Conservation (phyloP, 2,329 filamentous ascomycete genomes). For the Monosporascus sp. region DNA sequence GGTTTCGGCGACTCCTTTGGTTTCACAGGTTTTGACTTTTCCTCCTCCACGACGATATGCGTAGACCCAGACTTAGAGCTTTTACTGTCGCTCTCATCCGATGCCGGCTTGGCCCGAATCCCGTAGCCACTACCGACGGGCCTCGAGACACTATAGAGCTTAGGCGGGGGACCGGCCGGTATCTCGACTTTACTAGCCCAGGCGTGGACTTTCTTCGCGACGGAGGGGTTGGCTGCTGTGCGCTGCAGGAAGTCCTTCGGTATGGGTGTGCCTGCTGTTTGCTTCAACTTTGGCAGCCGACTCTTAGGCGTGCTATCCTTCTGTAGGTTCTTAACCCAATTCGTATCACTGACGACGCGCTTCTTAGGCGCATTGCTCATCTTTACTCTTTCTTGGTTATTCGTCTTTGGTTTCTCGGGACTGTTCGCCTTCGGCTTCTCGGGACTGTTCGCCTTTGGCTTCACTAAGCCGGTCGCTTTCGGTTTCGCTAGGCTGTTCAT, state of each 20-base stretch:
- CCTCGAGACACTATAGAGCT: conserved; percentile 32
- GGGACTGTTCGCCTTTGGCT: conserved; percentile 8
- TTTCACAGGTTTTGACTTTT: not conserved
- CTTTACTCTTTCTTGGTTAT: conserved; percentile 35
- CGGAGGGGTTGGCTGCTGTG: conserved; percentile 48
- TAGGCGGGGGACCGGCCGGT: conserved; percentile 34
- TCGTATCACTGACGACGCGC: conserved; percentile 86
- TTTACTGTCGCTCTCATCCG: not conserved
- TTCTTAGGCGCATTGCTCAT: conserved; percentile 70
- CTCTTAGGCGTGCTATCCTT: conserved; percentile 43
- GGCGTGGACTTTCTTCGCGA: conserved; percentile 55
- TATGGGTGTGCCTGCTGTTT: conserved; percentile 35
- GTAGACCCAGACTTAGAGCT: conserved; percentile 4
- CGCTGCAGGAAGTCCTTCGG: conserved; percentile 54
- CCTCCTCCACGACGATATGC: conserved; percentile 7
- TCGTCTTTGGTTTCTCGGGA: conserved; percentile 35
- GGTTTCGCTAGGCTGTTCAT: no score
- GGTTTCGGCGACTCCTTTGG: not conserved
- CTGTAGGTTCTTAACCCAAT: conserved; percentile 68
- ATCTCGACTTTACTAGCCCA: conserved; percentile 55
- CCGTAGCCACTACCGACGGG: conserved; percentile 33
- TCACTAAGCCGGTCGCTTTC: no score
- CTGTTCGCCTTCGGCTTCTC: conserved; percentile 18
- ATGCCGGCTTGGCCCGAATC: conserved; percentile 34
- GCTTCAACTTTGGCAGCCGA: conserved; percentile 31